Evolutionary conservation across 2,329 filamentous ascomycete species (phyloP), one percentile per base, ranked within the genome.

Genomic region (Pseudonectria buxi): DNA sequence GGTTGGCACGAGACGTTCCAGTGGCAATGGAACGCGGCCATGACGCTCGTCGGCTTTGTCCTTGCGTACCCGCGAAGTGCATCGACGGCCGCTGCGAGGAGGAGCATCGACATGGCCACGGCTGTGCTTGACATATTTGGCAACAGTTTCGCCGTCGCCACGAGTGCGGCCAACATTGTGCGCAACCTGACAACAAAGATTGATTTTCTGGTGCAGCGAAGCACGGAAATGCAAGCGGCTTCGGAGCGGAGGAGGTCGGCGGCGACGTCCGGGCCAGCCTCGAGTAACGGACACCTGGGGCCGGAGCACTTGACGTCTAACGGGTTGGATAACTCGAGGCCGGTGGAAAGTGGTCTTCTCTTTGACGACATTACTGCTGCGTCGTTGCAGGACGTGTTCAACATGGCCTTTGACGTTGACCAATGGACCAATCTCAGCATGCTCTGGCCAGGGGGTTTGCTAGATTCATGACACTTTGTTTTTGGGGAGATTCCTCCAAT

Each of bases 61-160:
- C 41, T 61, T 1, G 55, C 52, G 1, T 54, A 60, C 24, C 58
- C 58, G 0, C 30, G 48, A 12, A 45, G 51, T 30, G 33, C 39
- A 10, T 29, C 44, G 2, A 51, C 48, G 2, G 38, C 43, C 10
- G 31, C 44, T 7, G 51, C 49, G 6, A 42, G 47, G 4, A 27
- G 40, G 10, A 54, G 55, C 6, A 40, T 69, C 51, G 43, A 58
- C 50, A 45, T 63, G 56, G 42, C 65, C 54, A 28, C 69, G 47
- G 31, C 58, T 48, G 42, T 55, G 2, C 50, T 66, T 50, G 45
- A 63, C 37, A 32, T 55, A 39, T 49, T 62, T 49, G 44, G 57
- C 13, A 33, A 28, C 11, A 58, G 55, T 44, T 75, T 68, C 36
- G 67, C 49, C n/a, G 62, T 64, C 33, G 58, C 58, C 29, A 57